Conservation (phyloP, 106 monocot genomes). For the Triglochin maritima region DNA sequence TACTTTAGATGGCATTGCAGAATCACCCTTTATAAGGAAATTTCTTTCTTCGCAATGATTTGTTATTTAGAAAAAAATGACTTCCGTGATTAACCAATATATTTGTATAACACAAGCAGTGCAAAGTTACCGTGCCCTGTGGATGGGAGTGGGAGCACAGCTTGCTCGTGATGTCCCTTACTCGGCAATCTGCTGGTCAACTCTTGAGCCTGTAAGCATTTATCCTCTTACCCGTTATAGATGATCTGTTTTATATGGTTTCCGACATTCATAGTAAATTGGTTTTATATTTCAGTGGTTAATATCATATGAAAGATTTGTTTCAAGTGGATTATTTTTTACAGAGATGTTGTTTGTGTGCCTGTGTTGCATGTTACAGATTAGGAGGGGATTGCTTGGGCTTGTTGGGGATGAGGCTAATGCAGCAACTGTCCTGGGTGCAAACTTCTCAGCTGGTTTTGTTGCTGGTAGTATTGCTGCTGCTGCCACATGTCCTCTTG, state of each 20-base stretch:
- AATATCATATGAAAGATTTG: too few species aligned
- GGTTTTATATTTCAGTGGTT: neutral
- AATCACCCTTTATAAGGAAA: neutral
- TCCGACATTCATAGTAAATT: neutral
- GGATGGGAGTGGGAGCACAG: slow-evolving; percentile 95
- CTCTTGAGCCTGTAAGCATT: slow-evolving; percentile 68
- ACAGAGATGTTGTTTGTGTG: neutral
- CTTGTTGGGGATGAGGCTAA: slow-evolving; percentile 53
- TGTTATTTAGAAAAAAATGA: too few species aligned
- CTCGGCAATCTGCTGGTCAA: slow-evolving; percentile 92
- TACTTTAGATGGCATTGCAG: too few species aligned
- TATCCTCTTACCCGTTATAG: neutral
- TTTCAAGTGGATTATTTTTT: neutral
- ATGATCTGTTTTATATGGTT: neutral
- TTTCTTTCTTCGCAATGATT: slow-evolving; percentile 1
- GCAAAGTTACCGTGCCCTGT: slow-evolving; percentile 54
- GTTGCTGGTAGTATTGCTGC: slow-evolving; percentile 83
- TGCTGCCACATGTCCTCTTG: slow-evolving; percentile 86
- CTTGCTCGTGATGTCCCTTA: slow-evolving; percentile 93
- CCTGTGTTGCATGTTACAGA: slow-evolving; percentile 21
- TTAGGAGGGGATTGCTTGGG: slow-evolving; percentile 49
- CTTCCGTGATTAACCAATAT: too few species aligned
- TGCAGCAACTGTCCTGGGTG: slow-evolving; percentile 53
- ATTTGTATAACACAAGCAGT: slow-evolving; percentile 17
- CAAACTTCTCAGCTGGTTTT: slow-evolving; percentile 87